Evolutionary conservation across 2,329 filamentous ascomycete genomes (phyloP).

Genomic region (Arthroderma uncinatum): DNA sequence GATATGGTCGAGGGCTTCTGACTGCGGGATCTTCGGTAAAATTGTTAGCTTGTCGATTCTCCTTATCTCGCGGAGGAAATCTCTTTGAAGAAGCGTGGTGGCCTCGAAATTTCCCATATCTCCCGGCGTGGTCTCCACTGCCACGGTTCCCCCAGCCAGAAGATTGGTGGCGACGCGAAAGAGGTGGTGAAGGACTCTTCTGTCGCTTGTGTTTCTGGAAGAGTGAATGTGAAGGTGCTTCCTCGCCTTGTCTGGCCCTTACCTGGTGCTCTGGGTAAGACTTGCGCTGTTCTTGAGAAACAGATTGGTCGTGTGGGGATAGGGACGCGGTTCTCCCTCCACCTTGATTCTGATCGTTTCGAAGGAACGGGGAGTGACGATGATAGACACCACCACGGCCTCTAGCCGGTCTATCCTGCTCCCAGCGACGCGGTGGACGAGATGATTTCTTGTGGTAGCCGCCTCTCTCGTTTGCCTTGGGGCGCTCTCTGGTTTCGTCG

Average conservation of each 20-base stretch:
- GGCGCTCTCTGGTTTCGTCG: conserved; percentile 26
- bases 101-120: conserved; percentile 27
- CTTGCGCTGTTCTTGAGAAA: conserved; percentile 16
- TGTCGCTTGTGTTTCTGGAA: conserved; percentile 31
- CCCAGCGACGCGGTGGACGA: conserved; percentile 24
- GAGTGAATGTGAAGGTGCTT: conserved; percentile 18
- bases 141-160: conserved; percentile 26
- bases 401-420: conserved; percentile 23
- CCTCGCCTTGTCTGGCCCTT: conserved; percentile 22
- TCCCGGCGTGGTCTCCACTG: conserved; percentile 28
- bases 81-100: conserved; percentile 25
- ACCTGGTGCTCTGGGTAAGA: conserved; percentile 15
- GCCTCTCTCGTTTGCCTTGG: conserved; percentile 19
- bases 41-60: conserved; percentile 21
- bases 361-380: conserved; percentile 15
- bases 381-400: conserved; percentile 24
- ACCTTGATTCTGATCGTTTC: conserved; percentile 18
- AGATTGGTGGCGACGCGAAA: conserved; percentile 21
- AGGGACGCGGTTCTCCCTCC: conserved; percentile 18
- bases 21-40: conserved; percentile 16
- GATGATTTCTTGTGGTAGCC: conserved; percentile 34
- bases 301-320: conserved; percentile 8
- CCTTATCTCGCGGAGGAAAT: conserved; percentile 27
- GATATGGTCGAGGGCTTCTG: conserved; percentile 25
- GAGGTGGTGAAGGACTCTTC: conserved; percentile 31